Evolutionary conservation across 495 filamentous ascomycete genomes (phyloP).

Genomic region (Aspergillus carlsbadensis): DNA sequence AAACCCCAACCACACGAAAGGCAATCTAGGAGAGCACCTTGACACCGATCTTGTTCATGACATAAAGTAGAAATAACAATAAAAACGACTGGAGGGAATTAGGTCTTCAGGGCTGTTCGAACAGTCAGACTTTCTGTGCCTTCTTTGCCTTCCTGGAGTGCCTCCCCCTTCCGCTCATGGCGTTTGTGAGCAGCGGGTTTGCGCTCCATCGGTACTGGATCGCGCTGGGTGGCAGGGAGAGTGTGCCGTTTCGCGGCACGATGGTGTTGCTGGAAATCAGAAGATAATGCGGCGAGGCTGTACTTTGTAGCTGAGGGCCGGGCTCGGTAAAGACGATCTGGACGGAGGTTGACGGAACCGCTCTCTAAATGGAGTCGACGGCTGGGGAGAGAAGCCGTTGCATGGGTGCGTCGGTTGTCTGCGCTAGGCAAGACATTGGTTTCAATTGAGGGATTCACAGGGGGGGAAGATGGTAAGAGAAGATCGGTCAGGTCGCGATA

Average conservation of each 20-base stretch:
- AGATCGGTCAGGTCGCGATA: slow-evolving; percentile 11
- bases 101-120: slow-evolving; percentile 6
- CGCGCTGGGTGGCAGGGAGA: slow-evolving; percentile 32
- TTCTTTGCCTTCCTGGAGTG: slow-evolving; percentile 27
- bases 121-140: slow-evolving; percentile 32
- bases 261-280: slow-evolving; percentile 27
- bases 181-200: slow-evolving; percentile 62
- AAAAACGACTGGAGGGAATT: background rate
- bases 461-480: slow-evolving; percentile 37
- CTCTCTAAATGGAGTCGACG: slow-evolving; percentile 21
- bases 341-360: slow-evolving; percentile 17
- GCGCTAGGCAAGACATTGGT: slow-evolving; percentile 20
- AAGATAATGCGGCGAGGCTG: slow-evolving; percentile 21
- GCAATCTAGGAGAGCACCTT: background rate
- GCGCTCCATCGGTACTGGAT: slow-evolving; percentile 57
- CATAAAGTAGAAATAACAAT: background rate
- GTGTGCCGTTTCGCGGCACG: slow-evolving; percentile 37
- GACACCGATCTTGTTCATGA: background rate
- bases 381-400: slow-evolving; percentile 22
- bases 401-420: slow-evolving; percentile 21
- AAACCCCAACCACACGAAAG: too few relatives aligned
- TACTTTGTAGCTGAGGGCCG: slow-evolving; percentile 25
- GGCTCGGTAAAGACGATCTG: slow-evolving; percentile 12
- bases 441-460: slow-evolving; percentile 26
- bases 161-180: slow-evolving; percentile 52